These are phyloP conservation scores for Phoma sp. DNA, from an alignment of 2,329 filamentous ascomycete genomes.

Conservation along the genomic window DNA sequence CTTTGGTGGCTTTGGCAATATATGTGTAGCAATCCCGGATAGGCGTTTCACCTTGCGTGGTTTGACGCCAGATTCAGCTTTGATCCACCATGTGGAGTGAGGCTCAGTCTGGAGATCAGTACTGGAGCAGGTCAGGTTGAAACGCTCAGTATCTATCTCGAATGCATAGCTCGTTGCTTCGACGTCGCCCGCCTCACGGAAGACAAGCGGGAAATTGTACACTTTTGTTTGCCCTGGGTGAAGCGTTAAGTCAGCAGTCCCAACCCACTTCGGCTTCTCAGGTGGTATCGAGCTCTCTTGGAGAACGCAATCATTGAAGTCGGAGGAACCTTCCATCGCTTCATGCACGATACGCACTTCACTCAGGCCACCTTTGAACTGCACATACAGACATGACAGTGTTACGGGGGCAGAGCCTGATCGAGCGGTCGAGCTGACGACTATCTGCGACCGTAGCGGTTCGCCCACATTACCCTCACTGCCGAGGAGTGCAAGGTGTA, in stretches of 20 bases:
- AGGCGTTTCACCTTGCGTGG: constrained; percentile 38
- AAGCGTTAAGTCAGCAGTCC: constrained; percentile 69
- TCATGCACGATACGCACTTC: constrained; percentile 41
- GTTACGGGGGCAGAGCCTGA: constrained; percentile 53
- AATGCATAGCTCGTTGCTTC: constrained; percentile 69
- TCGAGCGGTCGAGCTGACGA: constrained; percentile 57
- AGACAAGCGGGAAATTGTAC: constrained; percentile 72
- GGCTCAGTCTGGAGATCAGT: constrained; percentile 45
- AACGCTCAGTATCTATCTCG: constrained; percentile 67
- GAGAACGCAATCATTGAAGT: constrained; percentile 28
- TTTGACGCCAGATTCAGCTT: constrained; percentile 30
- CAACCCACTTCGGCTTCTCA: constrained; percentile 55
- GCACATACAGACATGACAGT: constrained; percentile 56
- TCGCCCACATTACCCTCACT: constrained; percentile 66
- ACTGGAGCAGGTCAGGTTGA: constrained; percentile 71
- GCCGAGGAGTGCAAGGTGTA: constrained; percentile 60
- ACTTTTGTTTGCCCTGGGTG: constrained; percentile 70
- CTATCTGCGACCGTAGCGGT: constrained; percentile 61
- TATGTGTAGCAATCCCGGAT: constrained; percentile 63
- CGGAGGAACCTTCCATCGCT: constrained; percentile 23
- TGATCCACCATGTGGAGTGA: constrained; percentile 44
- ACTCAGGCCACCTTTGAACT: constrained; percentile 57
- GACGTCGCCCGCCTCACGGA: constrained; percentile 83
- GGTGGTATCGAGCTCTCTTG: constrained; percentile 34
- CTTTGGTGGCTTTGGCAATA: constrained; percentile 90